Evolutionary conservation across 768 basidiomycete species (phyloP).

Genomic region (Auriculariales sp.): DNA sequence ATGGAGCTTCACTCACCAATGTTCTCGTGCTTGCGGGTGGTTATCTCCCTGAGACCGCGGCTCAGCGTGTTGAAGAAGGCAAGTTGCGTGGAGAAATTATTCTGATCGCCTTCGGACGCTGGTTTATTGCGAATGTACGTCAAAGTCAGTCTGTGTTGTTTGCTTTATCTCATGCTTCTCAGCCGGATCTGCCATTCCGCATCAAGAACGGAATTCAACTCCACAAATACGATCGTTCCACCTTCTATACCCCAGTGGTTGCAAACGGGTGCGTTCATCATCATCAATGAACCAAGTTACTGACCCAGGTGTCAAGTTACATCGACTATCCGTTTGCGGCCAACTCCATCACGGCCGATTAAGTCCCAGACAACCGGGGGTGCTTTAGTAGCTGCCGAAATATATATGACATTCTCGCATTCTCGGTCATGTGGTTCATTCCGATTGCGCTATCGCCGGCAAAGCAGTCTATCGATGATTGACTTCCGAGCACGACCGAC

Average conservation of each 20-base stretch:
- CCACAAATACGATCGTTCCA: background rate
- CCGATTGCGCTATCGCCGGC: no score
- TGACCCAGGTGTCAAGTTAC: background rate
- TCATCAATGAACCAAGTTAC: no score
- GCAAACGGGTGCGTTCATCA: no score
- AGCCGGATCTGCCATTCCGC: background rate
- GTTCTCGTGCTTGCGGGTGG: slow-evolving; percentile 1
- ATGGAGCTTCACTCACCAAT: background rate
- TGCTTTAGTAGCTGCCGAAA: no score
- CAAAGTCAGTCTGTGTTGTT: background rate
- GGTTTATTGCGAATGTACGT: slow-evolving; percentile 5
- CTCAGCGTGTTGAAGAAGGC: background rate
- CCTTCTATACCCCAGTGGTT: background rate
- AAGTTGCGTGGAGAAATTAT: background rate
- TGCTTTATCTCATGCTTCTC: background rate
- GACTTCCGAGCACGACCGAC: no score
- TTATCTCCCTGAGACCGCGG: background rate
- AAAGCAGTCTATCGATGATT: no score
- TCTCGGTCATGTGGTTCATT: no score
- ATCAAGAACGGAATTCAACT: background rate
- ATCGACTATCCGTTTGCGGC: background rate
- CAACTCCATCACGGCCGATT: no score
- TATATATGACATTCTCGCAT: no score
- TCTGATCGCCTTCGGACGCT: slow-evolving; percentile 3
- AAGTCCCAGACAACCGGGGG: no score